Evolutionary conservation across 2,329 filamentous ascomycete genomes (phyloP), one percentile per base, ranked within the genome.

Genomic region (Penicillium sp.): DNA sequence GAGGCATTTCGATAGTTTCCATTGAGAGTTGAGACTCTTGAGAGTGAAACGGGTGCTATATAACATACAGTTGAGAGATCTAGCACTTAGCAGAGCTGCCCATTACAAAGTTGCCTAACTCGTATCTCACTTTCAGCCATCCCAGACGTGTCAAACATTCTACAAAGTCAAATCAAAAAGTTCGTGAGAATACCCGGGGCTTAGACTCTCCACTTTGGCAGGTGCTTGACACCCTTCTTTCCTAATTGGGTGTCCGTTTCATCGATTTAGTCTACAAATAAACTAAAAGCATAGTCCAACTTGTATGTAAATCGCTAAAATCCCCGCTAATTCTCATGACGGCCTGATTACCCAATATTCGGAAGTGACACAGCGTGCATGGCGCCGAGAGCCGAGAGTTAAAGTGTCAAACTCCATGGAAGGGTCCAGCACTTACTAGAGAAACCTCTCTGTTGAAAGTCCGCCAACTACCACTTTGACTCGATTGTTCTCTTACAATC

Each of bases 221-320:
- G 34, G 13, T 15, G n/a, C 47, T 56, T 55, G 47, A 38, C 57
- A 25, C 27, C 56, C 25, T 6, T 4, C 38, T 29, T 50, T 21
- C 62, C 60, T 55, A 59, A 63, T 61, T 38, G 38, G 34, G 59
- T 53, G 54, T 21, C 7, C 36, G 38, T 49, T 61, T 63, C 60
- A 58, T 45, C 41, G 5, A 23, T n/a, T 45, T 45, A 38, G 6
- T 43, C 21, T n/a, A 44, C 2, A 44, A 27, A 10, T 9, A 40
- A 3, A 40, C 15, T 13, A 9, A 1, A 31, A 31, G 11, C 29
- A 31, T 31, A 31, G 9, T 11, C 11, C 4, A 31, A 31, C 3
- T 29, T 29, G 4, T 31, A 31, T 11, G 10, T 31, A 11, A 31
- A 4, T 31, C 10, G 29, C 29, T 31, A 11, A 5, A 31, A 31